Percentiles rank a stretch among this genome's conserved stretches.
These are phyloP conservation scores for Neurospora discreta DNA, from an alignment of 495 filamentous ascomycete genomes.

Conservation along the genomic window DNA sequence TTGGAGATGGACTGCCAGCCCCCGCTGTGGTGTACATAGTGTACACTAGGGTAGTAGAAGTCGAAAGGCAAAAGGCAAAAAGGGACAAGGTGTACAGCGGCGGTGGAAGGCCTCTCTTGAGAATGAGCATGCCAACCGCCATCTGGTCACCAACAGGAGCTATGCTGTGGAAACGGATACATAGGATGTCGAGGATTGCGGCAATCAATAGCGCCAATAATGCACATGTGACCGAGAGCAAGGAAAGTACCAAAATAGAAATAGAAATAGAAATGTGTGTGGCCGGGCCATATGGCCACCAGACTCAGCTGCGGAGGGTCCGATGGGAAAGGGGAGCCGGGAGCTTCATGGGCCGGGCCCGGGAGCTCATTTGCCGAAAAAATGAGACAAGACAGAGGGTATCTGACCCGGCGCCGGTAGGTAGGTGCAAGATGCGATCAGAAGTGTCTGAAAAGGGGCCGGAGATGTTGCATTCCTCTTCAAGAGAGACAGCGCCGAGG, in stretches of 20 bases:
- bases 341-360: background rate
- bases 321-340: background rate
- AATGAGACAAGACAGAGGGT: background rate
- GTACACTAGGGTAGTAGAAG: no score
- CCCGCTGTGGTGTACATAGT: no score
- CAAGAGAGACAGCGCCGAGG: background rate
- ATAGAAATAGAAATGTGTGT: no score
- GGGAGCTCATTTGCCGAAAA: background rate
- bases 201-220: background rate
- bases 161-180: background rate
- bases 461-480: background rate
- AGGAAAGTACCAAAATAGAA: no score
- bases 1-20: no score
- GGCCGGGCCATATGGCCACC: background rate
- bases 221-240: background rate
- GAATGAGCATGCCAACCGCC: background rate
- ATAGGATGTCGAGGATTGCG: background rate
- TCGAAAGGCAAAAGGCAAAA: no score
- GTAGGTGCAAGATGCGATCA: background rate
- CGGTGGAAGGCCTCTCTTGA: background rate
- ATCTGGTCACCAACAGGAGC: background rate
- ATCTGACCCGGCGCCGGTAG: background rate
- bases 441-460: background rate
- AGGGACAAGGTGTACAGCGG: no score
- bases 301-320: background rate